Percentiles rank a stretch among this genome's conserved stretches.
Conservation (phyloP, 164 flowering plant species). For the Aristolochia californica region DNA sequence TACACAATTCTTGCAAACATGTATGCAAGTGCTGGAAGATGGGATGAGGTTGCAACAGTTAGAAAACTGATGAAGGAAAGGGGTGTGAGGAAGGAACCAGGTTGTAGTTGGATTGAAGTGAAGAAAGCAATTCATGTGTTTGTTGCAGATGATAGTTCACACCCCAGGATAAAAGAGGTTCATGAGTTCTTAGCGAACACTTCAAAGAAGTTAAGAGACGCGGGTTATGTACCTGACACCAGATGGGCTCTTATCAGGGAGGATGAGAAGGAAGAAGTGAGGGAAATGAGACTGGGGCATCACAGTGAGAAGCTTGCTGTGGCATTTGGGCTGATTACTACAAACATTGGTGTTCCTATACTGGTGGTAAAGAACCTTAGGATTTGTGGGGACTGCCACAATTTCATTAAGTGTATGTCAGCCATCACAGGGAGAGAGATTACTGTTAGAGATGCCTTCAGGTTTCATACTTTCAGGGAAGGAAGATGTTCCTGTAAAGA, state of each 20-base stretch:
- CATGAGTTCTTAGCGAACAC: slow-evolving; percentile 45
- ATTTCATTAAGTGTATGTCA: slow-evolving; percentile 62
- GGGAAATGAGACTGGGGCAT: slow-evolving; percentile 40
- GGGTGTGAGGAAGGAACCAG: slow-evolving; percentile 67
- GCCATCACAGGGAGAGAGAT: slow-evolving; percentile 53
- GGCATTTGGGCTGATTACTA: slow-evolving; percentile 62
- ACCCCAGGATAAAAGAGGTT: slow-evolving; percentile 59
- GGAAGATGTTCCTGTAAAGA: slow-evolving; percentile 74
- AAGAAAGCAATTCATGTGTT: slow-evolving; percentile 47
- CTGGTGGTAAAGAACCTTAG: slow-evolving; percentile 66
- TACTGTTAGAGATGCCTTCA: slow-evolving; percentile 57
- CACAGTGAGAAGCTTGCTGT: slow-evolving; percentile 88
- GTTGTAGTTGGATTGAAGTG: slow-evolving; percentile 81
- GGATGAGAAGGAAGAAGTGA: slow-evolving; percentile 38
- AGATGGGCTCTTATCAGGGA: slow-evolving; percentile 53
- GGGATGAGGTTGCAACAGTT: slow-evolving; percentile 41
- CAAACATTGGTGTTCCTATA: slow-evolving; percentile 42
- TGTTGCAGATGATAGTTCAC: slow-evolving; percentile 68
- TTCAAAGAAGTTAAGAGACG: slow-evolving; percentile 37
- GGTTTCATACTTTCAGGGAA: slow-evolving; percentile 72
- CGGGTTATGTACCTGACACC: slow-evolving; percentile 58
- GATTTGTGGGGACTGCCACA: slow-evolving; percentile 81
- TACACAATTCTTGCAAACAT: slow-evolving; percentile 64
- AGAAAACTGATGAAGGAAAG: slow-evolving; percentile 48
- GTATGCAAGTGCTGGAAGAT: slow-evolving; percentile 45